A percentile compares a stretch with the other conserved stretches of the same genome.
Evolutionary conservation across 2,329 filamentous ascomycete species (phyloP).

Genomic region (Pseudogymnoascus sp.): DNA sequence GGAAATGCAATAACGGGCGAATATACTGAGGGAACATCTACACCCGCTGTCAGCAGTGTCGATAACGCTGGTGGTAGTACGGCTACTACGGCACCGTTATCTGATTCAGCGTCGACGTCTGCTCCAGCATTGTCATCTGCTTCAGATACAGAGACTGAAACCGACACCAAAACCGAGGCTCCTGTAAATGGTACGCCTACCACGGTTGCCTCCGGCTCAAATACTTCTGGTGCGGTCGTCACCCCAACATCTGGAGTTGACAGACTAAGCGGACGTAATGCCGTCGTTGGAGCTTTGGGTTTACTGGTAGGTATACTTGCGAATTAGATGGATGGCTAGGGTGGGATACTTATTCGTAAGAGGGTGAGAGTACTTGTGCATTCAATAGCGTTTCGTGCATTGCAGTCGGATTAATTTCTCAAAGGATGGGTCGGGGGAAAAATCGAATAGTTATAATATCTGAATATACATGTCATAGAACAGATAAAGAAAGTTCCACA

Average conservation of each 20-base stretch:
- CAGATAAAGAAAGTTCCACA: too few species aligned
- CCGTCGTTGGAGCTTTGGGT: not conserved
- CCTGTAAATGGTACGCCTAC: not conserved
- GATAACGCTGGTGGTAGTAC: not conserved
- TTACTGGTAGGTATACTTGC: not conserved
- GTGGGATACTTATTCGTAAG: not conserved
- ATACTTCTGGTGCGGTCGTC: not conserved
- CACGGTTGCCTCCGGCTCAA: not conserved
- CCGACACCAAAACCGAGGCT: not conserved
- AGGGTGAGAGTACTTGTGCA: not conserved
- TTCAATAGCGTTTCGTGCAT: not conserved
- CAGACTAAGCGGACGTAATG: not conserved
- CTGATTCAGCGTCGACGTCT: too few species aligned
- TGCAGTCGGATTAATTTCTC: not conserved
- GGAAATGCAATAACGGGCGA: not conserved
- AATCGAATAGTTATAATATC: not conserved
- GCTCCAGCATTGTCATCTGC: not conserved
- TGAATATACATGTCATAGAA: too few species aligned
- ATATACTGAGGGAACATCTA: not conserved
- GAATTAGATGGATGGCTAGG: not conserved
- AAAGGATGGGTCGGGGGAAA: not conserved
- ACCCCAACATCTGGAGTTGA: not conserved
- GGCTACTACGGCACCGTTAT: not conserved
- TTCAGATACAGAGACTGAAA: not conserved
- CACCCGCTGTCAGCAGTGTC: not conserved